Evolutionary conservation across 2,329 filamentous ascomycete genomes (phyloP).

Genomic region (Blastomyces percursus): DNA sequence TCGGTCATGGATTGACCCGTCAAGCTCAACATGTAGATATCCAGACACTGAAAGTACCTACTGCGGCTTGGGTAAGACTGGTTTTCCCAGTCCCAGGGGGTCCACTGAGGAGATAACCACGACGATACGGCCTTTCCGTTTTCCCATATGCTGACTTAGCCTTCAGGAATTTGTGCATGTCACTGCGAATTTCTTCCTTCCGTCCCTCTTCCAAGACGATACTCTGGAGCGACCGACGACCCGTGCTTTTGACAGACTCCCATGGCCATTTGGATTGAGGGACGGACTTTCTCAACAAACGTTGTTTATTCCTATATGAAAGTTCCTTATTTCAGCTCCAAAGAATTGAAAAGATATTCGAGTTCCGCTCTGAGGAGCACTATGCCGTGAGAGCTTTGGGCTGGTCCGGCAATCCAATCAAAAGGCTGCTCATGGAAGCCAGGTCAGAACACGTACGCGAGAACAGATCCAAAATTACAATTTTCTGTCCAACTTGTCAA

Average conservation of each 20-base stretch:
- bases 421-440: too few species aligned
- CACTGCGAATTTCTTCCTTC: not conserved
- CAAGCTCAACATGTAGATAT: not conserved
- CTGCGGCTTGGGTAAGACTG: not conserved
- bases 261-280: too few species aligned
- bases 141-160: not conserved
- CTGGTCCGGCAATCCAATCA: too few species aligned
- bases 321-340: too few species aligned
- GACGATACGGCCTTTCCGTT: not conserved
- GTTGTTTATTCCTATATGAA: too few species aligned
- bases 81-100: not conserved
- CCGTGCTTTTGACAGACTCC: constrained; percentile 19
- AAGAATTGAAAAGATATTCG: too few species aligned
- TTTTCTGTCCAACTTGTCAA: too few species aligned
- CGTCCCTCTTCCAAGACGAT: not conserved
- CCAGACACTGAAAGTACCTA: not conserved
- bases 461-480: too few species aligned
- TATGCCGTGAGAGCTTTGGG: too few species aligned
- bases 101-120: not conserved
- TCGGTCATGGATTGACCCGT: not conserved
- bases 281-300: too few species aligned
- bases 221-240: not conserved
- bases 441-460: too few species aligned
- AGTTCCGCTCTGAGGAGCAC: too few species aligned
- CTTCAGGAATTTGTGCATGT: not conserved